Evolutionary conservation across 805 yeast genomes (phyloP).

Genomic region (Teunomyces pallodes): DNA sequence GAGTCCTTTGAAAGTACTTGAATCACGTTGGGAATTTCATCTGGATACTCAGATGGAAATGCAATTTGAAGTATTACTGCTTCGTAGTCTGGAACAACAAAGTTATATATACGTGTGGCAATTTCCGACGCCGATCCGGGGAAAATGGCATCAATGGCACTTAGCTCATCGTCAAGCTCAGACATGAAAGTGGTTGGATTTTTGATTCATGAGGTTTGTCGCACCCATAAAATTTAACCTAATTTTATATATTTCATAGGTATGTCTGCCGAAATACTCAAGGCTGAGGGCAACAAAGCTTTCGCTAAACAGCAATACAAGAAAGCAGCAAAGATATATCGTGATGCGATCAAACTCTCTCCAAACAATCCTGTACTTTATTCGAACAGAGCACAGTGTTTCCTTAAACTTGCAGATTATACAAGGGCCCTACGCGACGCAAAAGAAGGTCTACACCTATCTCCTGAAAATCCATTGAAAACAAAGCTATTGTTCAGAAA

Average conservation of each 20-base stretch:
- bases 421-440: conserved; percentile 50
- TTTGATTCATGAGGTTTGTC: too few relatives aligned
- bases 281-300: conserved; percentile 51
- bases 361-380: conserved; percentile 53
- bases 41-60: conserved; percentile 73
- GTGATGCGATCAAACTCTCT: conserved; percentile 52
- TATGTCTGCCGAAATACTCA: conserved; percentile 28
- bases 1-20: conserved; percentile 45
- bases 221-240: too few relatives aligned
- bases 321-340: conserved; percentile 53
- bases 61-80: conserved; percentile 61
- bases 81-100: conserved; percentile 62
- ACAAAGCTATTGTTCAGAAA: conserved; percentile 54
- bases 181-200: not conserved
- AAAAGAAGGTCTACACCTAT: conserved; percentile 42
- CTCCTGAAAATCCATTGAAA: conserved; percentile 27
- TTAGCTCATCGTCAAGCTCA: conserved; percentile 68
- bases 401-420: conserved; percentile 50
- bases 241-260: not conserved
- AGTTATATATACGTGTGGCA: conserved; percentile 41
- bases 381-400: conserved; percentile 71
- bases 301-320: conserved; percentile 44
- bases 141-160: conserved; percentile 83
- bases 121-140: conserved; percentile 55
- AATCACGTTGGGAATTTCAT: conserved; percentile 58